Evolutionary conservation across 495 filamentous ascomycete genomes (phyloP), one percentile per base, ranked within the genome.

Genomic region (Lasiosphaeria miniovina): DNA sequence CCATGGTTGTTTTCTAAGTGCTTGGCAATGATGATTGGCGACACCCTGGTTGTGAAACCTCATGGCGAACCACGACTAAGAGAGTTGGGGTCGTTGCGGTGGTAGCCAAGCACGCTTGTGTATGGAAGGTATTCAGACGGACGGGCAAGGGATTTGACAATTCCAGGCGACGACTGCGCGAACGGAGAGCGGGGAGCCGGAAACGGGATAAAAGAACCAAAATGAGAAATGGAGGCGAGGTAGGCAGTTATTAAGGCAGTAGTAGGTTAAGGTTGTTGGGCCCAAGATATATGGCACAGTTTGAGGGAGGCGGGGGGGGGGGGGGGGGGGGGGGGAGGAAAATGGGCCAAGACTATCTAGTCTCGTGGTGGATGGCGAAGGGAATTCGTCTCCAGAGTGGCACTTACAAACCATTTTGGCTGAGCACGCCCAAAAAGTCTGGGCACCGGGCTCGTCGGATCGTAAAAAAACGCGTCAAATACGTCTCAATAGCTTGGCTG

Each of bases 61-160:
- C 55, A 58, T 58, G 55, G 55, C 55, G n/a, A 51, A 9, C 41
- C 34, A 45, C 43, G 31, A 48, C 34, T 15, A 43, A 33, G 31
- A 24, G 41, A 15, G 41, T 7, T 36, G 41, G 17, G 32, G 4
- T 34, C n/a, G 15, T 38, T 43, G 15, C 4, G 12, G 43, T 11
- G 4, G 8, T 14, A 46, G 12, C 24, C 7, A 32, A 17, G 36
- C n/a, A 8, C 4, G 53, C 15, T 24, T 45, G 15, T 36, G 53
- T n/a, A 55, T 14, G 36, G n/a, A 6, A 10, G 11, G 53, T 12
- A 14, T 46, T 46, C 12, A n/a, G 43, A 46, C 11, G 8, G 43
- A 46, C 5, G 43, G 11, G 24, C 24, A 24, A 24, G 24, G 24
- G 24, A 24, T 24, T 24, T 24, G 24, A 24, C 24, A 24, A 24